Base-by-base conservation (phyloP, 768 basidiomycete species). In the Lactarius pseudohatsudake region DNA sequence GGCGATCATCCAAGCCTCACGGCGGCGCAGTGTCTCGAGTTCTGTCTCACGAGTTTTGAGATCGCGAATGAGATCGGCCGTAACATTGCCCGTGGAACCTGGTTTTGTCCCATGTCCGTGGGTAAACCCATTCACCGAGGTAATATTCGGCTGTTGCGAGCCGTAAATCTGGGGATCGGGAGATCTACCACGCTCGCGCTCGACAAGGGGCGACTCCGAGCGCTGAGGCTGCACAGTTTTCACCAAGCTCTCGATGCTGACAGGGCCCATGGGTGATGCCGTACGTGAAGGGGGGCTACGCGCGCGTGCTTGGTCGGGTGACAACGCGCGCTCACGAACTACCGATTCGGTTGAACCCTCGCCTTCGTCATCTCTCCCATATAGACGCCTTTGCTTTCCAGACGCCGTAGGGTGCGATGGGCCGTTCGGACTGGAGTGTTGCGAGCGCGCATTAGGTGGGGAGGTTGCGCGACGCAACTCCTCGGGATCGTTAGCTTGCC, bases 1-100 rank as follows among this genome's bases (percentile, higher is more conserved):
- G 56, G 87, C 86, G 74, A 86, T 88, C 87, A 98, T 88, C 90
- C 96, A 97, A 41, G 79, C 79, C 79, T 94, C 88, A 70, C 91
- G 85, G 73, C 85, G 85, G 82, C 86, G 88, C 70, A 90, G 77
- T 56, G 80, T 80, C 69, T 94, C 92, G 56, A 97, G 74, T 75
- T 96, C 94, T 43, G 81, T 79, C 69, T 96, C 94, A 75, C 90
- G 94, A 41, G 83, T 82, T 76, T 91, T 94, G 67, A 95, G 78
- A 71, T 95, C 93, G 47, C 87, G 82, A 54, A 92, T 77, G 67
- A 94, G 76, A 72, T 96, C 94, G 15, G 89, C 86, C 3, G 89
- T 82, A 22, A 89, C 81, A 73, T 85, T 91, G 7, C 87, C 84
- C 0, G 88, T 84, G 11, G 90, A 91, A 0, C 86, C 78, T 26